Base-by-base conservation (phyloP, 2,329 filamentous ascomycete species). In the Cadophora sp. region DNA sequence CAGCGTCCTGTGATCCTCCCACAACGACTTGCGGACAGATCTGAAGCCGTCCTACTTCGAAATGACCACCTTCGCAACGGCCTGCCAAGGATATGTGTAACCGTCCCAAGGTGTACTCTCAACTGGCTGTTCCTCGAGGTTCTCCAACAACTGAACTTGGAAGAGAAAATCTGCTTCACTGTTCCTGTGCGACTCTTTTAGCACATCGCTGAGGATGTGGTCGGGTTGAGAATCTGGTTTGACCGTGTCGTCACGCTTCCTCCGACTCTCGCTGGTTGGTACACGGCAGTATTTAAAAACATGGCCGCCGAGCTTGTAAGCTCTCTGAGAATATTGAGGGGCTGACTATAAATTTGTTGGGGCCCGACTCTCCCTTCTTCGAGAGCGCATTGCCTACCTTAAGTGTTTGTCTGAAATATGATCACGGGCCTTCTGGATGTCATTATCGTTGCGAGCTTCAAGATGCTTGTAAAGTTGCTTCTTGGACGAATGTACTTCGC, bases 261-360 rank as follows among this genome's bases (percentile, higher is more conserved):
- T 77, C 72, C 84, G 81, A 1, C 77, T 80, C 4, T 80, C 76
- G 2, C 76, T 75, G 16, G 76, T 79, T 0, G 83, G 83, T 6
- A 83, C 79, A 31, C 85, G 78, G 63, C 79, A 79, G 69, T 83
- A 84, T 69, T 85, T 85, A 62, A 79, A 78, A 1, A 84, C 79
- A 67, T 83, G 83, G 62, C 81, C 77, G 24, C 83, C 83, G 68
- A 82, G 84, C 26, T 81, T 81, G 71, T 83, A 84, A 0, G 83
- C 81, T 16, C 79, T 80, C 72, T 85, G 83, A 0, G 81, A 82
- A 75, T 85, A 84, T 66, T 82, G 76, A 31, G 75, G 65, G 16
- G 76, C 78, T 26, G 77, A 68, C 71, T 73, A 26, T 8, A 58
- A 29, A n/a, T n/a, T n/a, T n/a, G n/a, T n/a, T n/a, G 9, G 14